Evolutionary conservation across 495 filamentous ascomycete species (phyloP), one percentile per base, ranked within the genome.

Genomic region (Hypomontagnella monticulosa): DNA sequence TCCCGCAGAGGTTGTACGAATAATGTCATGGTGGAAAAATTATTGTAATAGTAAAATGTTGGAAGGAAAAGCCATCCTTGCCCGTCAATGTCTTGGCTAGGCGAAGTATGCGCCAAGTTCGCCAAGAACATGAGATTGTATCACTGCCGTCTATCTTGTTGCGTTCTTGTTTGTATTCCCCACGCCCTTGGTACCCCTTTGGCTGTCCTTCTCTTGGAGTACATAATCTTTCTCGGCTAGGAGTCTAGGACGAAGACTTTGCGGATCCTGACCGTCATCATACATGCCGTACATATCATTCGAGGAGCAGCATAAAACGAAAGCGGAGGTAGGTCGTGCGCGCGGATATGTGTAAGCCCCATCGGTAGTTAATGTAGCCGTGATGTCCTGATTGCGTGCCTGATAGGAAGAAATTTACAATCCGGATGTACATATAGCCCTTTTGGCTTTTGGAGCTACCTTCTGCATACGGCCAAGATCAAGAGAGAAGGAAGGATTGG

Each of bases 81-180:
- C 61, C 46, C 67, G 20, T 61, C 57, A 62, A 59, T 44, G 34
- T 66, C 67, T 70, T 70, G 67, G 67, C 67, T 66, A 64, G 32
- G 67, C 57, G 51, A 58, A 41, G 43, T 66, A 66, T 70, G 67
- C 62, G 67, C 67, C 62, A 70, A 70, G 67, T 70, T 65, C 62
- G 67, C 62, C 67, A 70, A 66, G 67, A 52, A 10, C 53, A 66
- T 52, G 62, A 65, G 37, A 66, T 70, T 70, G 61, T 70, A 66
- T 61, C 57, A 66, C 62, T 66, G 41, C 59, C 51, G 38, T 61
- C 43, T 4, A 30, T 61, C 67, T 50, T 55, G 54, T 27, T 38
- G 37, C 44, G 2, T 43, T 55, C 60, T 38, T 44, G 66, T 56
- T 34, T 19, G 20, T 6, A 33, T 54, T 55, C 61, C 36, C 61